A percentile compares a stretch with the other conserved stretches of the same genome.
phyloP scores from a whole-genome alignment of 78 protist genomes.

The Dictyostelium discoideum region DNA sequence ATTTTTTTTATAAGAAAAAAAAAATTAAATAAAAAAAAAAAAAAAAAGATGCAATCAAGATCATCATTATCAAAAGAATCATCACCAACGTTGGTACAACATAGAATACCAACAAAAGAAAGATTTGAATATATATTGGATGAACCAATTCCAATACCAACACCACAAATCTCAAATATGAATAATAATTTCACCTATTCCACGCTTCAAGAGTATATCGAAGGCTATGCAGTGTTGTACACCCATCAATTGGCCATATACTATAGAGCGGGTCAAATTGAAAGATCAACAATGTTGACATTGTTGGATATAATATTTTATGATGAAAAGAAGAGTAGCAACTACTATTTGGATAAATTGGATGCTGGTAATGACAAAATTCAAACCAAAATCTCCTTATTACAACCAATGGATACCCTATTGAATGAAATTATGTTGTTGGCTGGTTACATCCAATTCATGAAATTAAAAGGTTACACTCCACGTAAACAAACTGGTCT shows the following conservation, averaged over 20 bases:
- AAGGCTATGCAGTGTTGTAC: not conserved
- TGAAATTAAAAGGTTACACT: not conserved
- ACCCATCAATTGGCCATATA: conserved; percentile 17
- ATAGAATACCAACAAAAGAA: conserved; percentile 15
- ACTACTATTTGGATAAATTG: not conserved
- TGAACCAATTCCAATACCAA: conserved; percentile 17
- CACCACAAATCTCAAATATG: conserved; percentile 6
- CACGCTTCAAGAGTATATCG: not conserved
- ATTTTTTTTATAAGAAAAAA: not conserved
- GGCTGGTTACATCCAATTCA: conserved; percentile 9
- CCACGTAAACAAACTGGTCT: not conserved
- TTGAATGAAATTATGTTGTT: conserved; percentile 3
- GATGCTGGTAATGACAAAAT: not conserved
- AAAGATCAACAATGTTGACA: not conserved
- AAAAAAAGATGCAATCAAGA: not conserved
- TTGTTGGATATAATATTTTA: not conserved
- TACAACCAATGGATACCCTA: not conserved
- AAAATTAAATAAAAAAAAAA: not conserved
- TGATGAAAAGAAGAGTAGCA: not conserved
- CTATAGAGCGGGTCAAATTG: conserved; percentile 8
- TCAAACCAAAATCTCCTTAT: not conserved
- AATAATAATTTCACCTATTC: not conserved
- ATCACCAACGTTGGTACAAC: conserved; percentile 11
- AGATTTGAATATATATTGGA: conserved; percentile 8
- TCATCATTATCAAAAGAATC: not conserved